Evolutionary conservation across 768 basidiomycete genomes (phyloP), one percentile per base, ranked within the genome.

Genomic region (Daedaleopsis sinensis): DNA sequence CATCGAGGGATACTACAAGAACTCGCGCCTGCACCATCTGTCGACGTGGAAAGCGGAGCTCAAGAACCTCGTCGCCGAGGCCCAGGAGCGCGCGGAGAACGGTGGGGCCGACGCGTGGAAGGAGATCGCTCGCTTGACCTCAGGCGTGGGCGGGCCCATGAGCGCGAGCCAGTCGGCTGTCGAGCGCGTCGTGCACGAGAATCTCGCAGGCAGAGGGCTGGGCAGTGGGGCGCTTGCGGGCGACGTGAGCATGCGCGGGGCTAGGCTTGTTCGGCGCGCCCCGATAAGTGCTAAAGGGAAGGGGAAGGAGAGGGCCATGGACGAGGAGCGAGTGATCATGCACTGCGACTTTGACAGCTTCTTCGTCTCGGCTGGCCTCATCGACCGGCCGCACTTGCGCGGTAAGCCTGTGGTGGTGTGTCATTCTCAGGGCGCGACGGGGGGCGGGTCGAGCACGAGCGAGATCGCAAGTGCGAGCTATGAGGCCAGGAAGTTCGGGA

Each of bases 341-440:
- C 93, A 95, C 68, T 93, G 91, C 66, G 93, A 95, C 72, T 98
- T 98, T 65, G 97, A 99, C 69, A 94, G 89, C 64, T 98, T 98
- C 80, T 99, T 99, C 70, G 96, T 98, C 12, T 88, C 92, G 1
- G 96, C 89, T n/a, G 93, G 94, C 0, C 75, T 96, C 53, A 79
- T 92, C 2, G 85, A 81, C 59, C 80, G 94, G 1, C 93, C 94
- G 0, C 84, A 96, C 61, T 74, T 97, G 48, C 85, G 84, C 55
- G 94, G 95, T 1, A 93, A 91, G 71, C 93, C 97, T 0, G 88
- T 90, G 10, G 95, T 96, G 0, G 97, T 99, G 0, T 99, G 97
- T 69, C 97, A 99, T 74, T 94, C 95, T 9, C 93, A 94, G 68
- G 89, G 89, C 0, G 76, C 71, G 2, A 87, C 87, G 64, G 91